Base-by-base conservation (phyloP, 768 basidiomycete species). In the Suillus clintonianus region DNA sequence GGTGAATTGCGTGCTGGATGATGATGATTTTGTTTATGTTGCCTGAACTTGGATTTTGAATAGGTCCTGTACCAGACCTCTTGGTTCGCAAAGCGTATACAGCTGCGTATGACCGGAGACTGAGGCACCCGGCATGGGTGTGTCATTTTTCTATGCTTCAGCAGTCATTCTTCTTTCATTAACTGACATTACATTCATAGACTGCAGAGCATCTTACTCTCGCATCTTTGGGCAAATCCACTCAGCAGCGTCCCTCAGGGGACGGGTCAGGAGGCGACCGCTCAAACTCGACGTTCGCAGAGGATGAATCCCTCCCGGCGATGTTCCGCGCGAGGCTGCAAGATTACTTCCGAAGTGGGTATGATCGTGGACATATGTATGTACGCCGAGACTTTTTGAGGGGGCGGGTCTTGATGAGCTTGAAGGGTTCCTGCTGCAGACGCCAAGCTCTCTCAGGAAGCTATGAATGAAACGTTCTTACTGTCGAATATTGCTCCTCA, bases 401-500 rank as follows among this genome's bases (percentile, higher is more conserved):
- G 22, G 4, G 37, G 43, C 54, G 19, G 27, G 47, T 57, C 50
- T 53, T 30, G 45, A 54, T 17, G 10, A 41, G 9, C 32, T 30
- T 37, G 19, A 24, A 94, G 93, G 94, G 95, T 97, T 0, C 95
- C 96, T 39, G 97, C 97, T 22, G 97, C 97, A 36, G 97, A 99
- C 76, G 96, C 95, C 9, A 99, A 96, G 74, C 77, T 80, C 37
- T 94, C 92, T 17, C 95, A 96, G 83, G 84, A 85, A 61, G 97
- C 97, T 11, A 99, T 98, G 97, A 77, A 98, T 73, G 95, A 99
- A 78, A 99, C 97, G 0, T 99, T 99, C 76, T 79, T 94, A 41
- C 78, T 99, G 51, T 89, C 94, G 0, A 99, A 99, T 71, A 97
- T 99, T 59, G 97, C 97, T 5, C 97, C 97, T 48, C 97, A 99